Conservation (phyloP, 2,329 filamentous ascomycete species). For the Phaeosphaeria sp. region DNA sequence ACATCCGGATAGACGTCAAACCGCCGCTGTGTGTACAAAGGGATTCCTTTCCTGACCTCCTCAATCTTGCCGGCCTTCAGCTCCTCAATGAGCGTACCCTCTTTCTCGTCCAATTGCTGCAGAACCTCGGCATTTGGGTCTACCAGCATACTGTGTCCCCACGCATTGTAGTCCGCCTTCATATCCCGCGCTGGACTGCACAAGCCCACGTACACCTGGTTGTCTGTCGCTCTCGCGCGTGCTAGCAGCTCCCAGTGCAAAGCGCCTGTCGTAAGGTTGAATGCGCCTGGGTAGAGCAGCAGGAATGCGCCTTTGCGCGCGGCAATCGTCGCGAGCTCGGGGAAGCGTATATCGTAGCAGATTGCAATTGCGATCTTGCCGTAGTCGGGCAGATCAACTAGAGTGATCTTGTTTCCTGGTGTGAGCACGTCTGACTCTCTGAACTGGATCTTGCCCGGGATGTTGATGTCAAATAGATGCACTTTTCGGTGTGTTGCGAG, state of each 20-base stretch:
- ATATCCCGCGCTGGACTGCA: slow-evolving; percentile 89
- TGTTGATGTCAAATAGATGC: slow-evolving; percentile 97
- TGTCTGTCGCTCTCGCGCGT: slow-evolving; percentile 85
- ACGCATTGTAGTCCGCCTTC: slow-evolving; percentile 81
- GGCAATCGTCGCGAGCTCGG: slow-evolving; percentile 88
- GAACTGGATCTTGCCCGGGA: slow-evolving; percentile 93
- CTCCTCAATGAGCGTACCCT: slow-evolving; percentile 73
- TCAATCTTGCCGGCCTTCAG: slow-evolving; percentile 53
- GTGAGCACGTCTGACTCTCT: slow-evolving; percentile 87
- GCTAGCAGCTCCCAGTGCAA: slow-evolving; percentile 90
- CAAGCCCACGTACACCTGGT: slow-evolving; percentile 90
- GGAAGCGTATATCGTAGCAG: slow-evolving; percentile 98
- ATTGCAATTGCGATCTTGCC: slow-evolving; percentile 88
- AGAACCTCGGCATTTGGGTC: slow-evolving; percentile 88
- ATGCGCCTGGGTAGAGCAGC: slow-evolving; percentile 93
- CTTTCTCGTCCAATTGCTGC: slow-evolving; percentile 76
- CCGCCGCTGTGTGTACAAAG: slow-evolving; percentile 80
- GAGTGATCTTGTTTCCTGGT: slow-evolving; percentile 82
- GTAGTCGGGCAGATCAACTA: slow-evolving; percentile 87
- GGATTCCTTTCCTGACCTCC: slow-evolving; percentile 70
- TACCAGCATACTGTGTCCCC: slow-evolving; percentile 87
- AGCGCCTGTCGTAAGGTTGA: slow-evolving; percentile 91
- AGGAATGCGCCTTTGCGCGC: slow-evolving; percentile 86
- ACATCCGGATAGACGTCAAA: slow-evolving; percentile 98
- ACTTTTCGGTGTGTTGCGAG: slow-evolving; percentile 92